These are phyloP conservation scores for Hansenula sp. DNA, from an alignment of 1,139 yeast genomes.

Conservation along the genomic window DNA sequence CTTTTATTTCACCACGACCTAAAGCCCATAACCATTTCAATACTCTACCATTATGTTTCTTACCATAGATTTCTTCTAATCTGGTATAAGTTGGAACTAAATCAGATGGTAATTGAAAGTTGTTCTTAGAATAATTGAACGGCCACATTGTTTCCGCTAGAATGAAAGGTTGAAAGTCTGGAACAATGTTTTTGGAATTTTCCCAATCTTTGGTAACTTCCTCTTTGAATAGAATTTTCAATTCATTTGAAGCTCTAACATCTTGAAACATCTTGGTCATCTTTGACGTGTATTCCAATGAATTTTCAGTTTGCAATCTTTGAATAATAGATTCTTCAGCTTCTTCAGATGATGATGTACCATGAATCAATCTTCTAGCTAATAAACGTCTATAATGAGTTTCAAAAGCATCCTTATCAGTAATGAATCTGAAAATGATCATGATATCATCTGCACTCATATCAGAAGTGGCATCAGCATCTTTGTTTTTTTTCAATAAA, in stretches of 20 bases:
- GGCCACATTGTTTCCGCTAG: slow-evolving; percentile 95
- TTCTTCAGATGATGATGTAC: slow-evolving; percentile 76
- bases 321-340: slow-evolving; percentile 87
- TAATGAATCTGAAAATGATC: slow-evolving; percentile 82
- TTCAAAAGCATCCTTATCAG: slow-evolving; percentile 95
- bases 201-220: slow-evolving; percentile 34
- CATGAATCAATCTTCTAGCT: slow-evolving; percentile 85
- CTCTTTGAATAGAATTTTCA: slow-evolving; percentile 64
- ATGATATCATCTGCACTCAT: slow-evolving; percentile 80
- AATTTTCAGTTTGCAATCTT: slow-evolving; percentile 84
- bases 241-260: slow-evolving; percentile 79
- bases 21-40: slow-evolving; percentile 96
- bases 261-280: slow-evolving; percentile 97
- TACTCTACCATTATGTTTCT: slow-evolving; percentile 82
- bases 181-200: slow-evolving; percentile 35
- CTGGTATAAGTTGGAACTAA: slow-evolving; percentile 61
- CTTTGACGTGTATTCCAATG: slow-evolving; percentile 88
- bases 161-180: slow-evolving; percentile 72
- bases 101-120: slow-evolving; percentile 58
- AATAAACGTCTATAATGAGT: slow-evolving; percentile 85
- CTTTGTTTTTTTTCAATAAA: slow-evolving; percentile 72
- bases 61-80: slow-evolving; percentile 64
- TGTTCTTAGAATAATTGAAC: slow-evolving; percentile 40
- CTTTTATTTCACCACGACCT: slow-evolving; percentile 88
- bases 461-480: slow-evolving; percentile 59